phyloP scores from a whole-genome alignment of 2,329 filamentous ascomycete species.

The Lachnum nothofagi region DNA sequence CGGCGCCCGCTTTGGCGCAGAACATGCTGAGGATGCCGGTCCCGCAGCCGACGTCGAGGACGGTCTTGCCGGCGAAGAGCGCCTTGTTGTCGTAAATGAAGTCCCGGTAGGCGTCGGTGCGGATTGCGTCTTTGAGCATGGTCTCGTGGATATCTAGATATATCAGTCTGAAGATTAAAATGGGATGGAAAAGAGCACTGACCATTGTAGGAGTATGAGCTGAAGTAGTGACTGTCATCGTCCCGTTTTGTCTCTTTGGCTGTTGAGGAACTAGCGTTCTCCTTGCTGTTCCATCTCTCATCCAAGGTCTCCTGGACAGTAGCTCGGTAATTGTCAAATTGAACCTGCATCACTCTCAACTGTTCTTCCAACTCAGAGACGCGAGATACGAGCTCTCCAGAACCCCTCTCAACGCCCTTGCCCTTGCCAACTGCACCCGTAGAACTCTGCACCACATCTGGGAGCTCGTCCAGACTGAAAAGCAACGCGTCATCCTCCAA shows the following conservation, averaged over 20 bases:
- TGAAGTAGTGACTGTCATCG: conserved; percentile 57
- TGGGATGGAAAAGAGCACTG: conserved; percentile 29
- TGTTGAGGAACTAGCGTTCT: conserved; percentile 43
- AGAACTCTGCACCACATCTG: conserved; percentile 37
- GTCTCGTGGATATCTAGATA: conserved; percentile 81
- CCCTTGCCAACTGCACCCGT: conserved; percentile 31
- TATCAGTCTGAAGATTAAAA: conserved; percentile 5
- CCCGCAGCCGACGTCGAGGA: conserved; percentile 86
- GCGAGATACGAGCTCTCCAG: conserved; percentile 28
- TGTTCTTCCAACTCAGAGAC: conserved; percentile 37
- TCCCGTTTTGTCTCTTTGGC: conserved; percentile 40
- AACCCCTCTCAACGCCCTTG: conserved; percentile 16
- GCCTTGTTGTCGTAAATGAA: conserved; percentile 91
- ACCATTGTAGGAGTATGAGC: conserved; percentile 63
- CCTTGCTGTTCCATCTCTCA: conserved; percentile 35
- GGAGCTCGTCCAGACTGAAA: conserved; percentile 78
- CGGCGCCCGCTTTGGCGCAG: conserved; percentile 82
- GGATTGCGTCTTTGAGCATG: conserved; percentile 86
- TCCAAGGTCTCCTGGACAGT: conserved; percentile 38
- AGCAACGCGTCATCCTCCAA: conserved; percentile 86
- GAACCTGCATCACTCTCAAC: conserved; percentile 35
- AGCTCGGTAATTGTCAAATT: conserved; percentile 37
- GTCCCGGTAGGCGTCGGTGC: conserved; percentile 88
- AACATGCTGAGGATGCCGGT: conserved; percentile 91
- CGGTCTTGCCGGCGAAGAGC: conserved; percentile 77